Percentiles rank a stretch among this genome's conserved stretches.
These are phyloP conservation scores for Coelastrella sp. DNA, from an alignment of 139 green algal species.

Conservation along the genomic window DNA sequence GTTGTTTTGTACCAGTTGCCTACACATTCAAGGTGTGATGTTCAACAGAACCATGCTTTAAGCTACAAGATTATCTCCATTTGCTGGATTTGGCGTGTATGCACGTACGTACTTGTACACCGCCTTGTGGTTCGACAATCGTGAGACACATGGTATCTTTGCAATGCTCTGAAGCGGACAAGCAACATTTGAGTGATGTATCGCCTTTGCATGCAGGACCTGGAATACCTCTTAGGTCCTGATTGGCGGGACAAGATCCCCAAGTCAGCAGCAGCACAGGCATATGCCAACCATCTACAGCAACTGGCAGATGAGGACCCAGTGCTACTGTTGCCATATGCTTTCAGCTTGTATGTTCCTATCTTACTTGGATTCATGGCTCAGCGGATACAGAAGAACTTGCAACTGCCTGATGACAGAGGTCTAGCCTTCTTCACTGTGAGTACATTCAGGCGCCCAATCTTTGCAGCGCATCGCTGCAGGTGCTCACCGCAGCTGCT, in stretches of 20 bases:
- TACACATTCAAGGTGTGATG: neutral
- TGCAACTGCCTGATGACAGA: slow-evolving; percentile 24
- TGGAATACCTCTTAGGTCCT: slow-evolving; percentile 1
- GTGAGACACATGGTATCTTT: too few relatives aligned
- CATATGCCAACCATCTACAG: slow-evolving; percentile 43
- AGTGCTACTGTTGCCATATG: slow-evolving; percentile 46
- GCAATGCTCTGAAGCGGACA: neutral
- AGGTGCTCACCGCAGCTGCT: neutral
- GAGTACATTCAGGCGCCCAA: neutral
- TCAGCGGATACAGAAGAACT: slow-evolving; percentile 20
- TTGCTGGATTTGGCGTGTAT: too few relatives aligned
- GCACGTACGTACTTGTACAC: too few relatives aligned
- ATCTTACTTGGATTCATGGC: slow-evolving; percentile 49
- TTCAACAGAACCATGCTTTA: too few relatives aligned
- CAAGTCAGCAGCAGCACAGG: slow-evolving; percentile 2
- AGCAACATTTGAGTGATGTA: neutral
- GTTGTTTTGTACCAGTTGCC: neutral
- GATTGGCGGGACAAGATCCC: neutral
- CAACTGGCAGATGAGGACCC: slow-evolving; percentile 23
- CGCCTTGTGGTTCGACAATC: too few relatives aligned
- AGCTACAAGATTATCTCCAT: too few relatives aligned
- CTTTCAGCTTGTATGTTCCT: slow-evolving; percentile 42
- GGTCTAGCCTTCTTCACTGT: slow-evolving; percentile 48
- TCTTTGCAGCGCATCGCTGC: too few relatives aligned
- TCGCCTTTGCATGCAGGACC: neutral